Conservation (phyloP, 2,329 filamentous ascomycete genomes). For the Scortechinia acanthostroma region DNA sequence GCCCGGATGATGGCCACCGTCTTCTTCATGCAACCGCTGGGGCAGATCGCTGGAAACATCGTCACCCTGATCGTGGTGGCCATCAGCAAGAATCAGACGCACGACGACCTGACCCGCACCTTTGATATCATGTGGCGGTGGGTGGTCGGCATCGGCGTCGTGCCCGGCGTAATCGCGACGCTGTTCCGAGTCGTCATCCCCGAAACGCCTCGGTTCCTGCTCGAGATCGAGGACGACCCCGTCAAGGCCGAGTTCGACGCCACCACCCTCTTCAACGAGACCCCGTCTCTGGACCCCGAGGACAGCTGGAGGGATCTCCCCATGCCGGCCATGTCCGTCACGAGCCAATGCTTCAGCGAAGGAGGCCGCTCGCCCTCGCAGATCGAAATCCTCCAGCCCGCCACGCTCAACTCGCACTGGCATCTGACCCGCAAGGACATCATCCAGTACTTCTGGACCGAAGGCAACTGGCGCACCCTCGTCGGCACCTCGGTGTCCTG, state of each 20-base stretch:
- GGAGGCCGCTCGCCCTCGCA: too few relatives aligned
- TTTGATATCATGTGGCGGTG: slow-evolving; percentile 80
- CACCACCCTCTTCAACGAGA: not conserved
- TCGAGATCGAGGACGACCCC: slow-evolving; percentile 70
- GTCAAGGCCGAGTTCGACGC: slow-evolving; percentile 66
- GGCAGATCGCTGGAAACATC: slow-evolving; percentile 68
- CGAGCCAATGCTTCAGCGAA: too few relatives aligned
- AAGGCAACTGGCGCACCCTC: not conserved
- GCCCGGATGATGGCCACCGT: slow-evolving; percentile 79
- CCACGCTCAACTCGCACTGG: not conserved
- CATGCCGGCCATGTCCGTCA: too few relatives aligned
- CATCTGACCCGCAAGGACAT: not conserved
- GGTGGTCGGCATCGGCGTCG: slow-evolving; percentile 71
- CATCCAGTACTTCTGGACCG: not conserved
- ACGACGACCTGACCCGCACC: slow-evolving; percentile 47
- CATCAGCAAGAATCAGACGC: too few relatives aligned
- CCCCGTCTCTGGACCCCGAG: not conserved
- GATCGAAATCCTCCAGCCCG: not conserved
- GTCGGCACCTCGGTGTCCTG: slow-evolving; percentile 51
- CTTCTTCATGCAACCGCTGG: slow-evolving; percentile 78
- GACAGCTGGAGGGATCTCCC: too few relatives aligned
- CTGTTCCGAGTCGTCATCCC: slow-evolving; percentile 82
- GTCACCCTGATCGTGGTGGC: slow-evolving; percentile 54
- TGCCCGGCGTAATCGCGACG: slow-evolving; percentile 73
- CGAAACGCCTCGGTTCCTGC: slow-evolving; percentile 77